These are phyloP conservation scores for Byssochlamys sp. DNA, from an alignment of 2,329 filamentous ascomycete genomes.

Conservation along the genomic window DNA sequence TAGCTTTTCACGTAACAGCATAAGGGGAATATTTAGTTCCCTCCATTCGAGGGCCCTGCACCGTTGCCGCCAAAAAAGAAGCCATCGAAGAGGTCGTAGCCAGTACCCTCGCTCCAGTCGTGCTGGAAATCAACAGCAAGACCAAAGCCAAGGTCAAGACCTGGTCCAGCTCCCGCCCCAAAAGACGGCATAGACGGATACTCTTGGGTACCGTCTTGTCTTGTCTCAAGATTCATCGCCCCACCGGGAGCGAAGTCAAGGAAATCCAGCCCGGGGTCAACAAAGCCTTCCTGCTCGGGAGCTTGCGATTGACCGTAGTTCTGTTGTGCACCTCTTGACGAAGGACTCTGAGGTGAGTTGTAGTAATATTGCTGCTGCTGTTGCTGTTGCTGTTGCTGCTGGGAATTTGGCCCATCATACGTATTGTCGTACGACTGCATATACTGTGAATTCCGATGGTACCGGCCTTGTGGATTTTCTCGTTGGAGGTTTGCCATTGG, in stretches of 20 bases:
- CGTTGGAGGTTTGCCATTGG: conserved; percentile 14
- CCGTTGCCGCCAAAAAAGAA: conserved; percentile 46
- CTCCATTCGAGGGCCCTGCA: conserved; percentile 16
- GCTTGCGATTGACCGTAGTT: conserved; percentile 16
- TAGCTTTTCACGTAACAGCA: neutral
- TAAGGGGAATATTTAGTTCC: neutral
- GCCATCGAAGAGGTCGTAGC: conserved; percentile 45
- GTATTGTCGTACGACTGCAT: conserved; percentile 25
- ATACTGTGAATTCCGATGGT: conserved; percentile 19
- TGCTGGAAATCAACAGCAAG: conserved; percentile 38
- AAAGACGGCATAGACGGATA: conserved; percentile 21
- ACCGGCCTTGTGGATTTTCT: conserved; percentile 15
- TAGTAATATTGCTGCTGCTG: conserved; percentile 25
- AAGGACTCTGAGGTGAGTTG: conserved; percentile 25
- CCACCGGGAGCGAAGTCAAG: conserved; percentile 41
- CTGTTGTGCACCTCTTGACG: conserved; percentile 19
- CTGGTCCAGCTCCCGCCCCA: conserved; percentile 24
- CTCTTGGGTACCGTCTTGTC: conserved; percentile 20
- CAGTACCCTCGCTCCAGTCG: conserved; percentile 40
- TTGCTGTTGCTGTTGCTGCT: conserved; percentile 22
- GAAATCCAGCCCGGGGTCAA: conserved; percentile 45
- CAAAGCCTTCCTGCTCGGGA: conserved; percentile 6
- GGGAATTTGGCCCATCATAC: conserved; percentile 27
- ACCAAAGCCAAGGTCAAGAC: conserved; percentile 37
- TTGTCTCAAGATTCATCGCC: conserved; percentile 15